These are phyloP conservation scores for Paracoccidioides brasiliensis DNA, from an alignment of 2,329 filamentous ascomycete genomes.

Conservation along the genomic window DNA sequence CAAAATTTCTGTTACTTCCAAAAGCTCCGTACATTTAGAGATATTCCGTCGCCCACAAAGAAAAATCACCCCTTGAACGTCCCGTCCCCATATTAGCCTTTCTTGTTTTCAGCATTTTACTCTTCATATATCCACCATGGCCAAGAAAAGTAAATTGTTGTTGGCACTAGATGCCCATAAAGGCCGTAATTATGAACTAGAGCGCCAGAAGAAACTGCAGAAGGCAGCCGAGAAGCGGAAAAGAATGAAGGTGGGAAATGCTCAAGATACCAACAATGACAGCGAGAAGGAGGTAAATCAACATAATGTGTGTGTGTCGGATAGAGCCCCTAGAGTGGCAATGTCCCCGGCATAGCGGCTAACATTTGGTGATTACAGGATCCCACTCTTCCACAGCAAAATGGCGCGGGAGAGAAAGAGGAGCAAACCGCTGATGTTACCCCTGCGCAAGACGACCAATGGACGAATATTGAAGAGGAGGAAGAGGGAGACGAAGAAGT, in stretches of 20 bases:
- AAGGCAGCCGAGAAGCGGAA: conserved; percentile 37
- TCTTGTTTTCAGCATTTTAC: background rate
- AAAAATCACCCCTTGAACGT: background rate
- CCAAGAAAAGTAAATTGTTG: conserved; percentile 45
- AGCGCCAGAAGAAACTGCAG: conserved; percentile 59
- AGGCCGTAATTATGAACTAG: conserved; percentile 57
- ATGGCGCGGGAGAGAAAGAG: conserved; percentile 23
- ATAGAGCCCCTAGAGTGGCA: background rate
- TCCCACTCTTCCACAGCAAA: conserved; percentile 33
- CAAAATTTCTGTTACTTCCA: conserved; percentile 2
- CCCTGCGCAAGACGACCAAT: conserved; percentile 13
- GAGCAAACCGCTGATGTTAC: conserved; percentile 11
- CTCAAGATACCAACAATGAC: conserved; percentile 1
- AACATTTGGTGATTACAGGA: background rate
- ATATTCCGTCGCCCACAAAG: background rate
- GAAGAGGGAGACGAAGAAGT: conserved; percentile 50
- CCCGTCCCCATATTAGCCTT: background rate
- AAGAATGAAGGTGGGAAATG: conserved; percentile 18
- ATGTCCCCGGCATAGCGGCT: background rate
- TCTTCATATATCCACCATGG: conserved; percentile 23
- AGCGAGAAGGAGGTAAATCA: conserved; percentile 23
- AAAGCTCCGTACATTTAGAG: background rate
- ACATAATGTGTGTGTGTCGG: background rate
- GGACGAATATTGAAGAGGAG: conserved; percentile 22
- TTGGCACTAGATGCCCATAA: conserved; percentile 45